Percentiles rank a stretch among this genome's conserved stretches.
These are phyloP conservation scores for Pyropia haitanensis DNA, from an alignment of 23 red algal species.

Conservation along the genomic window DNA sequence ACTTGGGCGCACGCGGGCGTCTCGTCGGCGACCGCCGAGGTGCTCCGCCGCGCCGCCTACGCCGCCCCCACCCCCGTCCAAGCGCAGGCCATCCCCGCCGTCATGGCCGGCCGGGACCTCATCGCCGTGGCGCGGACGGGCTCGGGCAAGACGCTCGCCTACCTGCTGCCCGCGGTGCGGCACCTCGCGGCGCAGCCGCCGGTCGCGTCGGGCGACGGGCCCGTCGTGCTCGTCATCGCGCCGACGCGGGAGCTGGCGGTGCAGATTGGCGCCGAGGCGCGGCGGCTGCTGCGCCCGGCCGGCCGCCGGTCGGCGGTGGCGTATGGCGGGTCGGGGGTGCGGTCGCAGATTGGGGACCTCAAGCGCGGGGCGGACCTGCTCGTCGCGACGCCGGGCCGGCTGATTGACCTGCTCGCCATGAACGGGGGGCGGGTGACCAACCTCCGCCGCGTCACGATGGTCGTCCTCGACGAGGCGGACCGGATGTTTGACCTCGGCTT, in stretches of 20 bases:
- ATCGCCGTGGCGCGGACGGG: constrained; percentile 93
- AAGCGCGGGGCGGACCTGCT: constrained; percentile 77
- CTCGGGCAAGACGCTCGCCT: constrained; percentile 92
- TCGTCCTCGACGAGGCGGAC: constrained; percentile 94
- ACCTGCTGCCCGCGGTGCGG: constrained; percentile 73
- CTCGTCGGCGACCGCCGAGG: constrained; percentile 46
- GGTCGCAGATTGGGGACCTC: constrained; percentile 75
- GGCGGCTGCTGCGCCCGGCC: constrained; percentile 30
- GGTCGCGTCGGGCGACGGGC: constrained; percentile 57
- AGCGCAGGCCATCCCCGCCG: constrained; percentile 68
- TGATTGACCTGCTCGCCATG: constrained; percentile 94
- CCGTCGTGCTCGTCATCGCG: constrained; percentile 74
- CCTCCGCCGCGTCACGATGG: constrained; percentile 69
- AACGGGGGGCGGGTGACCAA: constrained; percentile 76
- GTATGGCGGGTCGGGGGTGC: constrained; percentile 85
- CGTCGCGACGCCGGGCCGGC: constrained; percentile 80
- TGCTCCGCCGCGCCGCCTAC: constrained; percentile 34
- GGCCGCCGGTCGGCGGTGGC: constrained; percentile 62
- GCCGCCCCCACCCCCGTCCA: constrained; percentile 77
- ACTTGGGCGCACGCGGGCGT: constrained; percentile 71
- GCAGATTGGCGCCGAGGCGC: constrained; percentile 77
- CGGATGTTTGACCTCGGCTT: constrained; percentile 99
- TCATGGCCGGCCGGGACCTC: constrained; percentile 80
- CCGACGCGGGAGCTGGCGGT: constrained; percentile 97
- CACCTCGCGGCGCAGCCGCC: constrained; percentile 57